Evolutionary conservation across 768 basidiomycete species (phyloP).

Genomic region (Coprinopsis cinerea): DNA sequence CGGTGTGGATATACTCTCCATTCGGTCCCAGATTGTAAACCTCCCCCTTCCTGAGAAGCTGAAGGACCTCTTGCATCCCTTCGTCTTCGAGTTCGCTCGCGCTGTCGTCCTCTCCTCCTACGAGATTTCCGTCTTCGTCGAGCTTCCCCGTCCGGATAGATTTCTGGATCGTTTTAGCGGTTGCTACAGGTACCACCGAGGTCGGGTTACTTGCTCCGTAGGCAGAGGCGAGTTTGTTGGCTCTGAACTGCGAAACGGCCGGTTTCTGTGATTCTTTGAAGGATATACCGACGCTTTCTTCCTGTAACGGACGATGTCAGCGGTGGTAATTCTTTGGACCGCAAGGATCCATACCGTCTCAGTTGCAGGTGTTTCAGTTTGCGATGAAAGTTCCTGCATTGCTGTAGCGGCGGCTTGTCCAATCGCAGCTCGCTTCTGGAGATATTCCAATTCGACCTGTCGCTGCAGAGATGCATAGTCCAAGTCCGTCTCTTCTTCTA

Average conservation of each 20-base stretch:
- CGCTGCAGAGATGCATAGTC: constrained; percentile 65
- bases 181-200: constrained; percentile 37
- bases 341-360: constrained; percentile 15
- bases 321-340: too few relatives aligned
- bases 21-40: constrained; percentile 51
- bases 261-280: constrained; percentile 39
- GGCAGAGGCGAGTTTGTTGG: constrained; percentile 44
- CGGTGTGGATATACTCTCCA: constrained; percentile 26
- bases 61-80: constrained; percentile 42
- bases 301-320: constrained; percentile 26
- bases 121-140: constrained; percentile 40
- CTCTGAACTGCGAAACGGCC: constrained; percentile 60
- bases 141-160: constrained; percentile 54
- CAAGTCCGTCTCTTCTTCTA: constrained; percentile 52
- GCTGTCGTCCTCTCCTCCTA: constrained; percentile 49
- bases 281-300: constrained; percentile 37
- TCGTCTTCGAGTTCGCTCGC: constrained; percentile 52
- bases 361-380: constrained; percentile 25
- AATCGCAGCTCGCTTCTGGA: constrained; percentile 52
- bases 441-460: constrained; percentile 69
- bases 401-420: constrained; percentile 47
- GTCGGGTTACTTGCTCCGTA: constrained; percentile 36
- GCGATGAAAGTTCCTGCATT: constrained; percentile 39
- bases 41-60: constrained; percentile 44
- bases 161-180: constrained; percentile 41